These are phyloP conservation scores for Teunomyces kruisii DNA, from an alignment of 805 yeast genomes.

Conservation along the genomic window DNA sequence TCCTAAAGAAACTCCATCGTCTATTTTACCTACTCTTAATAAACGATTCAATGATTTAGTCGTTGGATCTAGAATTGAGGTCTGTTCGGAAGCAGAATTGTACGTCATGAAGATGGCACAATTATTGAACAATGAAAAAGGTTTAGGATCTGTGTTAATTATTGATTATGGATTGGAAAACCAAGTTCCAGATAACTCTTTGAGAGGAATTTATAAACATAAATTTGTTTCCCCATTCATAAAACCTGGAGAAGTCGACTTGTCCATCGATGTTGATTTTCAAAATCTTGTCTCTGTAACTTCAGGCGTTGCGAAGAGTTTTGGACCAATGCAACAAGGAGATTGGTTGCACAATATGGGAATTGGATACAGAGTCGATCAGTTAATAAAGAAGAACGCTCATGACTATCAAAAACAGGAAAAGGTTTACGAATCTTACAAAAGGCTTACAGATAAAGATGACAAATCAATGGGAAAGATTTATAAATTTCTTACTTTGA, in stretches of 20 bases:
- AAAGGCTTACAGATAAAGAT: slow-evolving; percentile 61
- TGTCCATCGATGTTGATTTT: slow-evolving; percentile 84
- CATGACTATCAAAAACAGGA: slow-evolving; percentile 47
- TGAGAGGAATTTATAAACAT: slow-evolving; percentile 74
- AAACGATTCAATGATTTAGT: slow-evolving; percentile 55
- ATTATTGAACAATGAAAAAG: slow-evolving; percentile 37
- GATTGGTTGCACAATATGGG: slow-evolving; percentile 79
- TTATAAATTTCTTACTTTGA: slow-evolving; percentile 68
- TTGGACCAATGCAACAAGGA: slow-evolving; percentile 73
- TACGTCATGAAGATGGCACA: slow-evolving; percentile 54
- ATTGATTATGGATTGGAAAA: slow-evolving; percentile 74
- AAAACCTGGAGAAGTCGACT: slow-evolving; percentile 78
- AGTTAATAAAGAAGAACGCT: slow-evolving; percentile 46
- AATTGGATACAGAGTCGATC: slow-evolving; percentile 66
- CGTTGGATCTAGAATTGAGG: slow-evolving; percentile 60
- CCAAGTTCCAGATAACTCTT: slow-evolving; percentile 65
- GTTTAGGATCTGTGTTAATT: slow-evolving; percentile 63
- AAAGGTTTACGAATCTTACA: slow-evolving; percentile 55
- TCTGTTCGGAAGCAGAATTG: slow-evolving; percentile 71
- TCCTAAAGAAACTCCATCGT: slow-evolving; percentile 61
- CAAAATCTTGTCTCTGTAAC: slow-evolving; percentile 45
- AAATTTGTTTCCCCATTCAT: slow-evolving; percentile 71
- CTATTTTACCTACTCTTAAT: slow-evolving; percentile 52
- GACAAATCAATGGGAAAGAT: slow-evolving; percentile 71
- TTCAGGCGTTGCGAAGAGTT: slow-evolving; percentile 23